These are phyloP conservation scores for Mycena amicta DNA, from an alignment of 768 basidiomycete species.

Conservation along the genomic window DNA sequence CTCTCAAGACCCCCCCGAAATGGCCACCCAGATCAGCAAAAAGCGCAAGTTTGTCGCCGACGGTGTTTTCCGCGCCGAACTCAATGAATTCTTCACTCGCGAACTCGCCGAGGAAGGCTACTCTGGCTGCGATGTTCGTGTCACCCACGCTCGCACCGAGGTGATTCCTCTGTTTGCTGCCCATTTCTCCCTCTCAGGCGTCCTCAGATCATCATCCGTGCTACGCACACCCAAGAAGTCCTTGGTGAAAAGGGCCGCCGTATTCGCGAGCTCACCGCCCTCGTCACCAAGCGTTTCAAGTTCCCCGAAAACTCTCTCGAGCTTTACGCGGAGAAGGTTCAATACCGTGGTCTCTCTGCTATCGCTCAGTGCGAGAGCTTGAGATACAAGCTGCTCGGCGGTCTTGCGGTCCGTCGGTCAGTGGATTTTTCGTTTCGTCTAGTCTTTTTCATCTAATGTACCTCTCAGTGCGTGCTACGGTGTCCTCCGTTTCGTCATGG, in stretches of 20 bases:
- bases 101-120: conserved; percentile 99
- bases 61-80: conserved; percentile 98
- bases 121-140: conserved; percentile 99
- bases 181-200: not conserved
- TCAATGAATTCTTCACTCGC: conserved; percentile 98
- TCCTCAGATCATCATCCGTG: conserved; percentile 94
- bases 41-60: conserved; percentile 99
- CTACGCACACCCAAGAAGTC: conserved; percentile 98
- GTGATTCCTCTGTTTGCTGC: conserved; percentile 38
- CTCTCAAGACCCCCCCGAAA: conserved; percentile 39
- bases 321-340: conserved; percentile 99
- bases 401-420: conserved; percentile 96
- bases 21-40: conserved; percentile 92
- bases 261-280: conserved; percentile 96
- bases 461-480: conserved; percentile 92
- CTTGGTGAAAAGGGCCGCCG: conserved; percentile 99
- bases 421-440: conserved; percentile 31
- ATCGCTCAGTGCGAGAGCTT: conserved; percentile 98
- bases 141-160: conserved; percentile 98
- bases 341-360: conserved; percentile 96
- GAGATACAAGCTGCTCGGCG: conserved; percentile 98
- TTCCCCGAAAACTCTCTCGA: conserved; percentile 99
- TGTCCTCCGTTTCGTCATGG: conserved; percentile 99
- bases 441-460: not conserved
- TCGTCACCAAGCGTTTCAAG: conserved; percentile 99